Conservation (phyloP, 2,329 filamentous ascomycete genomes). For the Cladosporium phlei region DNA sequence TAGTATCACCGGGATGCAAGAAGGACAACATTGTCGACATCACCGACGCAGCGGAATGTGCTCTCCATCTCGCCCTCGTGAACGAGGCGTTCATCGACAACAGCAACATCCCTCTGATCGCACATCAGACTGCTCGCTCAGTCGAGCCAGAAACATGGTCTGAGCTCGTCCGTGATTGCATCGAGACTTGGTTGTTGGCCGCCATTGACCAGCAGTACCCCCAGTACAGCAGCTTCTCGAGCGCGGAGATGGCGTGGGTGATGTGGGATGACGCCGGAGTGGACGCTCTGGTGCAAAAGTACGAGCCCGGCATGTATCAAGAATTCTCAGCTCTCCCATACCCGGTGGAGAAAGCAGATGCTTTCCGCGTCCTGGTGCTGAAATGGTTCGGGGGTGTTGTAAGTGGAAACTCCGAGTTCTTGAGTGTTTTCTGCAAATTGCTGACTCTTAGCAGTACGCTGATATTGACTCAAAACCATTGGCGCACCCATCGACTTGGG, state of each 20-base stretch:
- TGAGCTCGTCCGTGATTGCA: neutral
- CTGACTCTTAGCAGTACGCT: neutral
- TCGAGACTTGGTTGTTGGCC: neutral
- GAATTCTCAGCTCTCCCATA: conserved; percentile 10
- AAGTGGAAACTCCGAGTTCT: neutral
- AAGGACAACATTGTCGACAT: neutral
- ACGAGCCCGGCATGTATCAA: conserved; percentile 1
- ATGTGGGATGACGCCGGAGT: conserved; percentile 13
- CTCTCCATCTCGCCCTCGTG: neutral
- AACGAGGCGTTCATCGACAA: conserved; percentile 10
- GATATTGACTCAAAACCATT: neutral
- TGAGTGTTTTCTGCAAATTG: neutral
- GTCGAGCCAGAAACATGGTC: neutral
- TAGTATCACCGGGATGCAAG: neutral
- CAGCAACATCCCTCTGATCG: conserved; percentile 7
- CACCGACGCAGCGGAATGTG: conserved; percentile 12
- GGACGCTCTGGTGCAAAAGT: conserved; percentile 3
- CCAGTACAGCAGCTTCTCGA: too few relatives aligned
- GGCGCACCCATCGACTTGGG: neutral
- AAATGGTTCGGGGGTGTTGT: conserved; percentile 15
- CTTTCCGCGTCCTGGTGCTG: conserved; percentile 7
- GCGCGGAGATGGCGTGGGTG: conserved; percentile 13
- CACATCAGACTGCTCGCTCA: conserved; percentile 10
- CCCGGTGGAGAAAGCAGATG: conserved; percentile 13
- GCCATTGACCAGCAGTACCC: neutral